Evolutionary conservation across 306 rosid species (phyloP).

Genomic region (Sicyos baderoa): DNA sequence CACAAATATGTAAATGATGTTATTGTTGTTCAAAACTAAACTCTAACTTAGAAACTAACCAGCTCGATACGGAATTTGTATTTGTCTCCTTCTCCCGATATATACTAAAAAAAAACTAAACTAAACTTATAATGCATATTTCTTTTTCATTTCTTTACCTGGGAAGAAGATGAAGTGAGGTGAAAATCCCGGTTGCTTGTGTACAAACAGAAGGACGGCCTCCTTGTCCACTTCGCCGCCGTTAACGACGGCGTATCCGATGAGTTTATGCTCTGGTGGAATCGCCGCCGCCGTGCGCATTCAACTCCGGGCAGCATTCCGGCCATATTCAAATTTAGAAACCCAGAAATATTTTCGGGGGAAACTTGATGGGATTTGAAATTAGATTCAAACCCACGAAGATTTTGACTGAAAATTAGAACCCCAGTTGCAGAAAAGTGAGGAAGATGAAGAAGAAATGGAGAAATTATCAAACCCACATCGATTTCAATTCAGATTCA

Average conservation of each 20-base stretch:
- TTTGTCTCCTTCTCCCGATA: too few species aligned
- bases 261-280: slow-evolving; percentile 37
- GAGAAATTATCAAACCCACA: not conserved
- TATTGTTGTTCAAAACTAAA: too few species aligned
- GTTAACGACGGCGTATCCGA: slow-evolving; percentile 29
- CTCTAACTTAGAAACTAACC: too few species aligned
- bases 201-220: slow-evolving; percentile 55
- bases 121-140: too few species aligned
- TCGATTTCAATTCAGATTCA: not conserved
- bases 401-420: not conserved
- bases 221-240: slow-evolving; percentile 28
- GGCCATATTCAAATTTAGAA: slow-evolving; percentile 32
- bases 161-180: slow-evolving; percentile 28
- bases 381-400: not conserved
- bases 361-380: not conserved
- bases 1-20: too few species aligned
- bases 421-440: not conserved
- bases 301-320: slow-evolving; percentile 94
- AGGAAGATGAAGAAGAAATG: slow-evolving; percentile 1
- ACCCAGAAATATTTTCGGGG: not conserved
- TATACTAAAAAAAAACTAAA: too few species aligned
- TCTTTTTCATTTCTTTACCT: slow-evolving; percentile 20
- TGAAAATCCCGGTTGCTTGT: slow-evolving; percentile 41
- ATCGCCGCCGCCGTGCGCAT: slow-evolving; percentile 73
- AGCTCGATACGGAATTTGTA: too few species aligned